These are phyloP conservation scores for Trametes gibbosa DNA, from an alignment of 768 basidiomycete genomes.

Conservation along the genomic window DNA sequence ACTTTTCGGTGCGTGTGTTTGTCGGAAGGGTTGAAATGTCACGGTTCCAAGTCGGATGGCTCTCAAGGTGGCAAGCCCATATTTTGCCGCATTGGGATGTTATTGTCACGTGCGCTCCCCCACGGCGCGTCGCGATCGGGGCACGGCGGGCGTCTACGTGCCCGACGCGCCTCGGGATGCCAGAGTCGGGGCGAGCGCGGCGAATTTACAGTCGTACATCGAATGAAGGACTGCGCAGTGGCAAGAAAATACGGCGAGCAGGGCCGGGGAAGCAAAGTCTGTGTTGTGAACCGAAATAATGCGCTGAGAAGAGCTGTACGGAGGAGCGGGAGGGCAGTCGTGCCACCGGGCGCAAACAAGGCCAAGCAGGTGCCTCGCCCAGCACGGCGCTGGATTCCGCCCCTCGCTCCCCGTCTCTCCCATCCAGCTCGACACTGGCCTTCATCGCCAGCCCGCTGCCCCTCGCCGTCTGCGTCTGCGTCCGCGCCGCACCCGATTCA, in stretches of 20 bases:
- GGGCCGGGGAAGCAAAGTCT: neutral
- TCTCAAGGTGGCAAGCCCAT: neutral
- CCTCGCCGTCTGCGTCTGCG: slow-evolving; percentile 1
- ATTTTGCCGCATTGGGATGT: slow-evolving; percentile 4
- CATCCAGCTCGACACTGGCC: neutral
- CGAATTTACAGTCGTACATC: too few species aligned
- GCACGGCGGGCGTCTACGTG: neutral
- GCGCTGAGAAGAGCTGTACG: neutral
- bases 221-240: too few species aligned
- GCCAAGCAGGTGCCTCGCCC: slow-evolving; percentile 5
- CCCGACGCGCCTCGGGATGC: neutral
- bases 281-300: neutral
- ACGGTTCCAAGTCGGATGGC: neutral
- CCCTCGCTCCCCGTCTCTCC: neutral
- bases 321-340: neutral
- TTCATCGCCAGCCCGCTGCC: neutral
- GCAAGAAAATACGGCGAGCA: too few species aligned
- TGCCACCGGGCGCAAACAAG: slow-evolving; percentile 15
- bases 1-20: too few species aligned
- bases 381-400: neutral
- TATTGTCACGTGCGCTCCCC: neutral
- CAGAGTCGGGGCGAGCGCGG: neutral
- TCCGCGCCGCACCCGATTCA: neutral
- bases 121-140: slow-evolving; percentile 13
- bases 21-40: too few species aligned